Percentiles rank a stretch among this genome's conserved stretches.
These are phyloP conservation scores for Coffea eugenioides DNA, from an alignment of 257 asterid genomes.

Conservation along the genomic window DNA sequence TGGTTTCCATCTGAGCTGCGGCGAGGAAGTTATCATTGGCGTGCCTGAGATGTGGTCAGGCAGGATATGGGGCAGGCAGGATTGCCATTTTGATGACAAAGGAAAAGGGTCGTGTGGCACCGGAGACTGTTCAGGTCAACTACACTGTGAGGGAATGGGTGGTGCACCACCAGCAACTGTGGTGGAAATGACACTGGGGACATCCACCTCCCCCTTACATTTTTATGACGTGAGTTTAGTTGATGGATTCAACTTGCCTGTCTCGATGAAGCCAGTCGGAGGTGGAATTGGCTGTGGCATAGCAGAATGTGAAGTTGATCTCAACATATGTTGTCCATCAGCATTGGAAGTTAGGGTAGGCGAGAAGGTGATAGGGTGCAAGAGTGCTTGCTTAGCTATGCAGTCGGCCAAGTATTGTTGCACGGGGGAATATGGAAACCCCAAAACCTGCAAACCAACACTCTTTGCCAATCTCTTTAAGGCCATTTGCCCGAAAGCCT, in stretches of 20 bases:
- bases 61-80: conserved; percentile 81
- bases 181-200: conserved; percentile 93
- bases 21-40: conserved; percentile 58
- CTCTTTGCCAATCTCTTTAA: conserved; percentile 71
- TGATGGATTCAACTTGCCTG: conserved; percentile 88
- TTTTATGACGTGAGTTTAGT: conserved; percentile 86
- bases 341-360: conserved; percentile 73
- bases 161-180: conserved; percentile 92
- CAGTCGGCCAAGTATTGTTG: conserved; percentile 86
- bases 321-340: conserved; percentile 83
- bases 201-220: conserved; percentile 66
- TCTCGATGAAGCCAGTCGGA: conserved; percentile 85
- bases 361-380: conserved; percentile 76
- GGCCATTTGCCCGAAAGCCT: conserved; percentile 92
- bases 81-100: conserved; percentile 46
- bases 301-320: conserved; percentile 75
- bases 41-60: conserved; percentile 89
- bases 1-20: conserved; percentile 61
- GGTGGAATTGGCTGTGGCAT: conserved; percentile 87
- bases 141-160: conserved; percentile 65
- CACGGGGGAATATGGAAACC: conserved; percentile 72
- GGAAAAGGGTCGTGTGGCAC: conserved; percentile 75
- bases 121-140: conserved; percentile 71
- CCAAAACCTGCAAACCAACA: conserved; percentile 70
- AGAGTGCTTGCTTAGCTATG: conserved; percentile 91